Conservation (phyloP, 2,329 filamentous ascomycete genomes). For the Epichloe festucae region DNA sequence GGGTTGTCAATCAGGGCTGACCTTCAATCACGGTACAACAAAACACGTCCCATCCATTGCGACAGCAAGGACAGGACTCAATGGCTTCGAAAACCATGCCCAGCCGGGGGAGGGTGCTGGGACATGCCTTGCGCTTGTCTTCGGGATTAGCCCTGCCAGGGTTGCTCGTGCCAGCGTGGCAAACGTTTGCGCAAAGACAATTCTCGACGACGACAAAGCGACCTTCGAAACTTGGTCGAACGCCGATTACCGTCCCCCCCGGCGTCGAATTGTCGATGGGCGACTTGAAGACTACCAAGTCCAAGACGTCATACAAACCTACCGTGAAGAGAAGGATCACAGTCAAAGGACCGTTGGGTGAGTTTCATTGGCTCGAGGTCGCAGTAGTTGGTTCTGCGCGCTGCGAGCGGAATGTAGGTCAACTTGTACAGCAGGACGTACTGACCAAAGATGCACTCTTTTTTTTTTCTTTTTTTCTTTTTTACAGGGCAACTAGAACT, state of each 20-base stretch:
- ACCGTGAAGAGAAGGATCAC: constrained; percentile 55
- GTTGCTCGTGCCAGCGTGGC: constrained; percentile 64
- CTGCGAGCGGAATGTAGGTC: too few species aligned
- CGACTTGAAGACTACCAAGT: constrained; percentile 41
- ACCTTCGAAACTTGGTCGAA: constrained; percentile 74
- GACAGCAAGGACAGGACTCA: constrained; percentile 9
- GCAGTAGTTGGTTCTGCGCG: background rate
- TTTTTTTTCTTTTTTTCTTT: background rate
- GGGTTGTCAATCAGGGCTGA: background rate
- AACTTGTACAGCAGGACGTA: too few species aligned
- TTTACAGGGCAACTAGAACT: constrained; percentile 57
- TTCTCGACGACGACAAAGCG: constrained; percentile 61
- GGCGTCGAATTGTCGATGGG: constrained; percentile 67
- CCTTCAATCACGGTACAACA: background rate
- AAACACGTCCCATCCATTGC: constrained; percentile 1
- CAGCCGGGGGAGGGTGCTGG: constrained; percentile 46
- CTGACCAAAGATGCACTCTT: too few species aligned
- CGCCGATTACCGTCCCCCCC: constrained; percentile 72
- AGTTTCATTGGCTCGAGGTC: constrained; percentile 13
- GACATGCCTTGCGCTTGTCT: constrained; percentile 38
- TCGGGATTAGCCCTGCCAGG: constrained; percentile 46
- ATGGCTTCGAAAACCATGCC: constrained; percentile 49
- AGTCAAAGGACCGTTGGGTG: constrained; percentile 71
- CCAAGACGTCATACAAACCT: constrained; percentile 45
- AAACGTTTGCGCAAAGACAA: constrained; percentile 22